Conservation (phyloP, 169 alveolate genomes). For the Plasmodium coatneyi region DNA sequence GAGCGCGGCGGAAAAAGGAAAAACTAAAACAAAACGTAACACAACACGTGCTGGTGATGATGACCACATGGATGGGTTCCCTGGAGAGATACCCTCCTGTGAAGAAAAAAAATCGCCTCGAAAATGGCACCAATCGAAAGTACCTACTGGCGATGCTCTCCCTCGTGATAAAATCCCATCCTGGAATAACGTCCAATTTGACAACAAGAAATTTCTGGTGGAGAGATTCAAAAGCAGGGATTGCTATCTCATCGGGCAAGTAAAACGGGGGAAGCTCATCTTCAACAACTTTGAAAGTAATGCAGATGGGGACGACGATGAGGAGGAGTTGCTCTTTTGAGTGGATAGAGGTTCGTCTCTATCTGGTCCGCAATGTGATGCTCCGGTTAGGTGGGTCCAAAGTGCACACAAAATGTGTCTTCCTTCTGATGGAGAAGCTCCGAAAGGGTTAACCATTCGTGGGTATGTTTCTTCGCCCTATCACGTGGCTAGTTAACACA, state of each 20-base stretch:
- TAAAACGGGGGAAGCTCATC: conserved; percentile 63
- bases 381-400: not conserved
- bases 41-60: not conserved
- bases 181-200: conserved; percentile 62
- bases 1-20: not conserved
- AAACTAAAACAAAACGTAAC: not conserved
- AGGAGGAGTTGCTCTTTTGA: conserved; percentile 52
- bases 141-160: not conserved
- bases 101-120: not conserved
- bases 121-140: not conserved
- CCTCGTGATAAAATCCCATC: conserved; percentile 33
- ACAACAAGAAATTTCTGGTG: conserved; percentile 47
- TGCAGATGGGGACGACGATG: conserved; percentile 11
- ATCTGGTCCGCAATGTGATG: not conserved
- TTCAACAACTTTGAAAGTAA: conserved; percentile 55
- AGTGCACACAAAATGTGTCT: not conserved
- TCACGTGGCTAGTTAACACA: not conserved
- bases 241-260: conserved; percentile 49
- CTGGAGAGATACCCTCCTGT: not conserved
- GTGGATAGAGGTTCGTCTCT: not conserved
- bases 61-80: not conserved
- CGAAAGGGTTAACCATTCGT: not conserved
- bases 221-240: conserved; percentile 55
- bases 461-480: not conserved
- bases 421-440: not conserved